Conservation (phyloP, 345 rosid species). For the Eucalyptus cloeziana region DNA sequence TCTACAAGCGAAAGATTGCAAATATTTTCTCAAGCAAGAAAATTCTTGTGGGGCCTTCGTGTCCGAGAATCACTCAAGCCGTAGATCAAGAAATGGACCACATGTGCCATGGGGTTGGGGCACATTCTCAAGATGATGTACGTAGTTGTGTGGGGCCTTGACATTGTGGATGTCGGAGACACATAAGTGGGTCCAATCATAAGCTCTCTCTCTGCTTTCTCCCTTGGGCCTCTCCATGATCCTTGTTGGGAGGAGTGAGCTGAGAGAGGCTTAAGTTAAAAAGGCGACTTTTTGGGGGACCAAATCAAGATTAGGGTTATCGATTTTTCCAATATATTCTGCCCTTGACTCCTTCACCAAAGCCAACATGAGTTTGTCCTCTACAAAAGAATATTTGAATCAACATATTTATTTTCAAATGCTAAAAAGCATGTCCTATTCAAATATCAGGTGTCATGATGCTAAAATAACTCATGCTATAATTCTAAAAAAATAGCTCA, state of each 20-base stretch:
- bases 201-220: background rate
- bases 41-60: conserved; percentile 29
- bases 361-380: background rate
- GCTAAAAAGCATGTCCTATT: background rate
- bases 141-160: conserved; percentile 35
- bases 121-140: conserved; percentile 34
- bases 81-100: conserved; percentile 12
- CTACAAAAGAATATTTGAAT: background rate
- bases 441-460: background rate
- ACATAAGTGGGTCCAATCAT: background rate
- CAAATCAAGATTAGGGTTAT: background rate
- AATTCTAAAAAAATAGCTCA: background rate
- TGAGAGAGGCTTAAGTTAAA: background rate
- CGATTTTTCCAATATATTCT: background rate
- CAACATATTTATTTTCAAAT: background rate
- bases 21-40: background rate
- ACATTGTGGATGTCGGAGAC: background rate
- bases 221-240: background rate
- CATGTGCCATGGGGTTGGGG: conserved; percentile 33
- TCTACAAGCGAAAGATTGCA: background rate
- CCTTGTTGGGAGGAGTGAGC: background rate
- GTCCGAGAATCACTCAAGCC: conserved; percentile 9
- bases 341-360: background rate
- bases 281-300: background rate
- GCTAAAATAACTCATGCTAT: background rate